Conservation (phyloP, 352 stramenopile species). For the Phytophthora pini region DNA sequence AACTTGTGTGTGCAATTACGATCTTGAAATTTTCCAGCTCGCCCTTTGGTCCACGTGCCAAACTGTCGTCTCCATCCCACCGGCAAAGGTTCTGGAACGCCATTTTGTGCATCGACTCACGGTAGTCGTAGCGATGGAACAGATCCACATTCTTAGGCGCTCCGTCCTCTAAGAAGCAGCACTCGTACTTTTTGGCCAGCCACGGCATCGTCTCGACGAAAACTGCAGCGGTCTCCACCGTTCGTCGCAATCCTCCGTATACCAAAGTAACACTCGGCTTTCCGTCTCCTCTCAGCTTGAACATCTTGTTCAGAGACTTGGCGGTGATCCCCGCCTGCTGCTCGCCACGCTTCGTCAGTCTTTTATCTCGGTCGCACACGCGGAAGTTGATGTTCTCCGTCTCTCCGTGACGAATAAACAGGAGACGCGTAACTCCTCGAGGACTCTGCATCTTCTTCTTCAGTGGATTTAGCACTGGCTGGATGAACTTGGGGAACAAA, state of each 20-base stretch:
- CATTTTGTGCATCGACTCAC: conserved; percentile 80
- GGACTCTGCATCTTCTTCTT: conserved; percentile 22
- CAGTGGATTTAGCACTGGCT: conserved; percentile 17
- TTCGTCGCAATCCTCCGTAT: conserved; percentile 71
- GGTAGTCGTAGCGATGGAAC: conserved; percentile 72
- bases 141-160: conserved; percentile 61
- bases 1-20: conserved; percentile 79
- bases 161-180: conserved; percentile 79
- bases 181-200: conserved; percentile 65
- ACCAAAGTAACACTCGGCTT: conserved; percentile 54
- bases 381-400: conserved; percentile 88
- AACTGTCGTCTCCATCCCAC: conserved; percentile 46
- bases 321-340: conserved; percentile 66
- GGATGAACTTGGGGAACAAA: conserved; percentile 56
- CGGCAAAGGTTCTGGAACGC: conserved; percentile 76
- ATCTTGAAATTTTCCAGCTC: conserved; percentile 71
- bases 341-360: conserved; percentile 62
- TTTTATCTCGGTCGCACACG: conserved; percentile 77
- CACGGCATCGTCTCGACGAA: conserved; percentile 73
- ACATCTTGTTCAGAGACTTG: conserved; percentile 53
- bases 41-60: conserved; percentile 26
- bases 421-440: conserved; percentile 59
- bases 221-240: conserved; percentile 69
- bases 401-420: conserved; percentile 82
- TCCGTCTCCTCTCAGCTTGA: conserved; percentile 47